Conservation (phyloP, 2,329 filamentous ascomycete species). For the Claviceps maximensis region DNA sequence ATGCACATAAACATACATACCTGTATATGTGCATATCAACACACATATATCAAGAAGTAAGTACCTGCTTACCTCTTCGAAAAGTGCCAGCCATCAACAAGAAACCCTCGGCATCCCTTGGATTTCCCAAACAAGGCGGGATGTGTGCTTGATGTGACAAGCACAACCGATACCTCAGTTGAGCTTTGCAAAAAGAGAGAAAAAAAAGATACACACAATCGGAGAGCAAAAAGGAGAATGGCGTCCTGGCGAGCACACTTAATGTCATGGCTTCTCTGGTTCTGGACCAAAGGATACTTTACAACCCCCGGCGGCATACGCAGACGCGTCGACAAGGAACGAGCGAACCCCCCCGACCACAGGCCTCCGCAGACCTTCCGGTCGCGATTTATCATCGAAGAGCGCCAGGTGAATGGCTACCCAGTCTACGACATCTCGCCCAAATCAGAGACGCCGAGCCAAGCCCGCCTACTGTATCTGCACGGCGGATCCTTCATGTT, state of each 20-base stretch:
- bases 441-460: slow-evolving; percentile 16
- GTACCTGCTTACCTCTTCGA: too few relatives aligned
- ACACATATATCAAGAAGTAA: too few relatives aligned
- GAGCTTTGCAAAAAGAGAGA: too few relatives aligned
- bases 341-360: slow-evolving; percentile 9
- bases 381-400: slow-evolving; percentile 14
- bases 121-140: too few relatives aligned
- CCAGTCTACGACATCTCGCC: slow-evolving; percentile 17
- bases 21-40: too few relatives aligned
- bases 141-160: too few relatives aligned
- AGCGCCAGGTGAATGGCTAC: slow-evolving; percentile 9
- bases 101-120: neutral
- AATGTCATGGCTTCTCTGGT: slow-evolving; percentile 16
- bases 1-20: too few relatives aligned
- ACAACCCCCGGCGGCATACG: slow-evolving; percentile 13
- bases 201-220: neutral
- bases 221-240: slow-evolving; percentile 9
- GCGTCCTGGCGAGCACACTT: slow-evolving; percentile 15
- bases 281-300: slow-evolving; percentile 14
- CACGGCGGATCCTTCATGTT: slow-evolving; percentile 20
- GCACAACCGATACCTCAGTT: too few relatives aligned
- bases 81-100: neutral
- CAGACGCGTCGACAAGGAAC: slow-evolving; percentile 12
- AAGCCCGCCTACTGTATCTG: slow-evolving; percentile 18
- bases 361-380: slow-evolving; percentile 14